Evolutionary conservation across 345 rosid genomes (phyloP), one percentile per base, ranked within the genome.

Genomic region (Citrus inodora): DNA sequence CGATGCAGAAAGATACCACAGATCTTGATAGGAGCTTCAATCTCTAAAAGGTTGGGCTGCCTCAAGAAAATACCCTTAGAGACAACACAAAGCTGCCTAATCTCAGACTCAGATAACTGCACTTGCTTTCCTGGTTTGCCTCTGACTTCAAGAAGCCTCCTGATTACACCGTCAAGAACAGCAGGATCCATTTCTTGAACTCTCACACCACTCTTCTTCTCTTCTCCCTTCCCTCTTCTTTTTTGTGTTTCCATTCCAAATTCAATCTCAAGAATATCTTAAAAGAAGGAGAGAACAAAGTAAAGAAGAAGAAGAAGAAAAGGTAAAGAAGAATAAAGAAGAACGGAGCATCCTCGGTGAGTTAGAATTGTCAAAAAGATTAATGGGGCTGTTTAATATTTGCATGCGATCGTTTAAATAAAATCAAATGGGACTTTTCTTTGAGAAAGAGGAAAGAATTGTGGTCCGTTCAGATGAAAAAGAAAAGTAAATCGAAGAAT

Each of bases 41-140:
- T 94, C 86, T 90, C 93, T 70, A 92, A 88, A 69, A 92, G 88
- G 76, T 88, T 89, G 67, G 98, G 93, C 75, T 93, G 98, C 78
- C 89, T 85, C 62, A 90, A 81, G 88, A 93, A 90, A 85, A 92
- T 83, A 38, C 82, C 88, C 67, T 85, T 87, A 35, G 98, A 90
- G 77, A 85, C 89, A 5, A 84, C 73, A 82, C 93, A 90, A 33
- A 93, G 92, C 81, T 89, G 92, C 85, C 82, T 89, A 86, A 93
- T 92, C 80, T 92, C 97, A 24, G 78, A 63, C 87, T 93, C 97
- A 66, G 87, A 87, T 66, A 93, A 82, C 80, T 89, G 92, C 21
- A 92, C 92, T 79, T 85, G 89, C 87, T 89, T 92, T 61, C 93
- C 94, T 2, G 92, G 94, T 73, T 85, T 87, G 32, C 87, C 84